These are phyloP conservation scores for Melaleuca quinquenervia DNA, from an alignment of 345 rosid genomes.

Conservation along the genomic window DNA sequence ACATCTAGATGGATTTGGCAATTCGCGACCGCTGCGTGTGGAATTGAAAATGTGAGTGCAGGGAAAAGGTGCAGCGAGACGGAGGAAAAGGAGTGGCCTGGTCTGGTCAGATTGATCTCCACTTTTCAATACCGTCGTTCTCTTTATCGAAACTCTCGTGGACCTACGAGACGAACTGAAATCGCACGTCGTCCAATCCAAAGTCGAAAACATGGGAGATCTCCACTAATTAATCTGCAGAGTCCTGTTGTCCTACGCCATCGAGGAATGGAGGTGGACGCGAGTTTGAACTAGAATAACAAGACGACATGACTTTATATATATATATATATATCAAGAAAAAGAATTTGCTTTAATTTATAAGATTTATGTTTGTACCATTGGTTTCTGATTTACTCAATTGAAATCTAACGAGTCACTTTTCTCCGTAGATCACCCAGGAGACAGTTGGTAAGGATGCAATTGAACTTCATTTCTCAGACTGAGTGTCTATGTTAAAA, in stretches of 20 bases:
- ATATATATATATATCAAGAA: too few relatives aligned
- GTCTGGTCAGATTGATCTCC: neutral
- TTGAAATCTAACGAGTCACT: neutral
- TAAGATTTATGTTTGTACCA: neutral
- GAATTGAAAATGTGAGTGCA: neutral
- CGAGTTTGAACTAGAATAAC: neutral
- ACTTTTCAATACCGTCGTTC: neutral
- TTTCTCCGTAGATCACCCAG: neutral
- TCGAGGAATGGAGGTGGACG: neutral
- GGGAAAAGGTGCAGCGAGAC: neutral
- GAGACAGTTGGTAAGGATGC: neutral
- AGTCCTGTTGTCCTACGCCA: neutral
- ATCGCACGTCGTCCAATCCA: neutral
- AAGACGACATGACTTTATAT: neutral
- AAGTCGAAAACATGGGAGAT: neutral
- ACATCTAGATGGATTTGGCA: neutral
- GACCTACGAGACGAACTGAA: neutral
- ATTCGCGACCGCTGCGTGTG: neutral
- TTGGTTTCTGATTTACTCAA: neutral
- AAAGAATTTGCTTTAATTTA: neutral
- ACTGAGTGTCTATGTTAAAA: neutral
- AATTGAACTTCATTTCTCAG: neutral
- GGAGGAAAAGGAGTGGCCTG: neutral
- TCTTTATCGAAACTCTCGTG: neutral
- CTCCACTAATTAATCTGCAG: neutral